Base-by-base conservation (phyloP, 495 filamentous ascomycete species). In the Podospora pseudocomata region DNA sequence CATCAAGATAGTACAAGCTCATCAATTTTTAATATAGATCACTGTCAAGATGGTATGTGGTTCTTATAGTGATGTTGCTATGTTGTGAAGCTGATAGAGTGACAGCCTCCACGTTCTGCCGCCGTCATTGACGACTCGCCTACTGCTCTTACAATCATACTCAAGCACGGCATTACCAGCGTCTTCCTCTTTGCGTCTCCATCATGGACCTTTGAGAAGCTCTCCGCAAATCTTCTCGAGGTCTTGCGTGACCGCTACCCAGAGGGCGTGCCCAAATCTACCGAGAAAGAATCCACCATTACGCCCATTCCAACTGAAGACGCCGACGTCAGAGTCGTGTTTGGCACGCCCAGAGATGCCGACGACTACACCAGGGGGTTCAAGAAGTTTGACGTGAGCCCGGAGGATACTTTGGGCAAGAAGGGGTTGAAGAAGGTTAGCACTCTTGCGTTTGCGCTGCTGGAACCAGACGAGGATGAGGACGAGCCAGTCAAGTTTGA, bases 141-240 rank as follows among this genome's bases (percentile, higher is more conserved):
- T 15, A 63, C 61, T 19, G 81, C 86, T 32, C 81, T 86, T 78
- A 92, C 91, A 13, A 76, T 97, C 53, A 86, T 90, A 28, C 87
- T 96, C 77, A 97, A 96, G 72, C 83, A 90, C 78, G 87, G 90
- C 77, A 90, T 87, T 67, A 89, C 87, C 66, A 96, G 91, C 28
- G 81, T 96, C 72, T 84, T 94, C 72, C 82, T 97, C 32, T 87
- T 91, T 70, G 83, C 89, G 32, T 83, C 86, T 53, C 81, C 88
- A 3, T 80, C 86, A 57, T 83, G 88, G 69, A 74, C 87, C 30
- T 87, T 96, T 72, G 67, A 77, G 20, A 77, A 81, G 2, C 78
- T 92, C 57, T 91, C 90, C 74, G 70, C 84, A 7, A 84, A 89
- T 7, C 85, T 97, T 2, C 81, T 93, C 19, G 74, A 80, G n/a